A percentile compares a stretch with the other conserved stretches of the same genome.
Conservation (phyloP, 169 alveolate genomes). For the Plasmodium sp. region DNA sequence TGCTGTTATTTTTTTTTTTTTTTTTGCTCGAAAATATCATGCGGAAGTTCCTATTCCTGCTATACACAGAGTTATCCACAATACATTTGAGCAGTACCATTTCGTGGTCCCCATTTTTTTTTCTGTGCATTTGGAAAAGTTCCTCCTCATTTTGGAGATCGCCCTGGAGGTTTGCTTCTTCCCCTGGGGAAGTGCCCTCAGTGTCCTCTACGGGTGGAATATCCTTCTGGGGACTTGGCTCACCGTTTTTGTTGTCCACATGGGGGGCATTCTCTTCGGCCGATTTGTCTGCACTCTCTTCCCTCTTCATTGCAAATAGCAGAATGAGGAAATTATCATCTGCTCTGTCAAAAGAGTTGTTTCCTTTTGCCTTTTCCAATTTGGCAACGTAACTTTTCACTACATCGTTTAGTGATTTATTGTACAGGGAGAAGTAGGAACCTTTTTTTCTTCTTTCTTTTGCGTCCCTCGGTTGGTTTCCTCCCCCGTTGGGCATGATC, state of each 20-base stretch:
- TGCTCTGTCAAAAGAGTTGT: not conserved
- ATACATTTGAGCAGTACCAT: conserved; percentile 33
- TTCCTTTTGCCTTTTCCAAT: conserved; percentile 3
- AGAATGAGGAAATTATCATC: conserved; percentile 39
- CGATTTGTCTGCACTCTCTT: not conserved
- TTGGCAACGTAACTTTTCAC: conserved; percentile 25
- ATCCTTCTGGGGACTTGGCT: not conserved
- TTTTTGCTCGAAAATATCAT: conserved; percentile 74
- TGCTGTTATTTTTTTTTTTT: conserved; percentile 61
- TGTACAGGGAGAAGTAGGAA: conserved; percentile 20
- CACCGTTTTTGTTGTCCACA: not conserved
- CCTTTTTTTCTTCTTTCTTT: not conserved
- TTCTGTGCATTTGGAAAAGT: not conserved
- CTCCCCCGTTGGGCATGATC: not conserved
- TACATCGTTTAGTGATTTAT: conserved; percentile 4
- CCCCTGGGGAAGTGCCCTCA: not conserved
- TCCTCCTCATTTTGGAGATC: not conserved
- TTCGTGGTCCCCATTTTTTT: not conserved
- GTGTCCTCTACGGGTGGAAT: not conserved
- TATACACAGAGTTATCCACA: conserved; percentile 70
- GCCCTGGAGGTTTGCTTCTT: not conserved
- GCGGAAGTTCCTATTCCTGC: conserved; percentile 69
- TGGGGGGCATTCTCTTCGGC: not conserved
- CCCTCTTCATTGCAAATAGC: conserved; percentile 30
- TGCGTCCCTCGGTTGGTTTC: not conserved